Conservation (phyloP, 805 yeast genomes). For the Wickerhamiella australiensis region DNA sequence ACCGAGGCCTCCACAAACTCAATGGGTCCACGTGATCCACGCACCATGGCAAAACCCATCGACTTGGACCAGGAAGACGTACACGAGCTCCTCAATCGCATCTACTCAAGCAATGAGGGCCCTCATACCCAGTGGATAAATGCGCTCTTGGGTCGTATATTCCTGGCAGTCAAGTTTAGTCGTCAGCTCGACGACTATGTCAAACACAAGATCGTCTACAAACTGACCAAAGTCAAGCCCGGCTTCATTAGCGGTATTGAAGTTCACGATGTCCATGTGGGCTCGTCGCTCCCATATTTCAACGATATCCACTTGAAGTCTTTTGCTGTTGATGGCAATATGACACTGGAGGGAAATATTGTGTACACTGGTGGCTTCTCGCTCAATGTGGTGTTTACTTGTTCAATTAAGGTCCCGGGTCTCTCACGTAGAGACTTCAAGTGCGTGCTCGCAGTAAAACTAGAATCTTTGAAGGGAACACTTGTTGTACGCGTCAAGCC, state of each 20-base stretch:
- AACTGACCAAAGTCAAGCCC: constrained; percentile 72
- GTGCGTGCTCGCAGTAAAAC: constrained; percentile 53
- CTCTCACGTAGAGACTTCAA: constrained; percentile 66
- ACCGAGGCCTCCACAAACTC: constrained; percentile 8
- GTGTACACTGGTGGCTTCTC: constrained; percentile 66
- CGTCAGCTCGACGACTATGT: constrained; percentile 48
- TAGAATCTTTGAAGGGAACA: constrained; percentile 63
- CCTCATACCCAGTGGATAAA: constrained; percentile 81
- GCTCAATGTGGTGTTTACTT: constrained; percentile 68
- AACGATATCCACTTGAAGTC: constrained; percentile 59
- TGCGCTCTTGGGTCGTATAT: constrained; percentile 73
- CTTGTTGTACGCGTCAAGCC: constrained; percentile 60
- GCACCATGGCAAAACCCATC: constrained; percentile 55
- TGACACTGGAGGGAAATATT: constrained; percentile 48
- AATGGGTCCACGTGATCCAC: constrained; percentile 39
- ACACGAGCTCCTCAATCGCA: constrained; percentile 57
- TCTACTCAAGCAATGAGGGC: constrained; percentile 76
- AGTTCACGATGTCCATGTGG: constrained; percentile 60
- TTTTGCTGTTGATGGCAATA: constrained; percentile 68
- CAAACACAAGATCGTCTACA: constrained; percentile 49
- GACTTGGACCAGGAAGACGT: constrained; percentile 62
- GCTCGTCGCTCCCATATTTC: constrained; percentile 67
- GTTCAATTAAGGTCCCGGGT: constrained; percentile 60
- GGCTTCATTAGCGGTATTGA: constrained; percentile 76
- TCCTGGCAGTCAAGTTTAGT: constrained; percentile 64